Evolutionary conservation across 176 grass and related monocot genomes (phyloP), one percentile per base, ranked within the genome.

Genomic region (Bromus sterilis): DNA sequence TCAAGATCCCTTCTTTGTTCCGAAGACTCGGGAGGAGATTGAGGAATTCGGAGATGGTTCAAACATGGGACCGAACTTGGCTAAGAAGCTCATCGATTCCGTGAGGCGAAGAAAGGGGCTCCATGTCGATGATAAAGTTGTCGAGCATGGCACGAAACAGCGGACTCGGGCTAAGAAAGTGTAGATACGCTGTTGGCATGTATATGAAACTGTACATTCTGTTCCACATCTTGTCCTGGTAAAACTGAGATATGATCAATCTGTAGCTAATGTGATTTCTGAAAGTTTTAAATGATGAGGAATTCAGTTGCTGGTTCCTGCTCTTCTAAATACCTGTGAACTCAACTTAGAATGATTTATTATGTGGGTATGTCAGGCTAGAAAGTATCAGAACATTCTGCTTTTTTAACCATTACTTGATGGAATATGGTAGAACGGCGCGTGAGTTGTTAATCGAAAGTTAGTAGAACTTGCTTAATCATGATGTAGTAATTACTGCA

Each of bases 61-160:
- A 18, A 94, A 92, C 78, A 89, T 98, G 49, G 82, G 69, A 18
- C 92, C 95, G 66, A 98, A 98, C 73, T 78, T 93, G 63, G 88
- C 95, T 33, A 93, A 91, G 66, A 89, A 87, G 60, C 85, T 98
- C 60, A 89, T 98, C 86, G 92, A 94, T 92, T 90, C 90, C 43
- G 88, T 98, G 48, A 93, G 95, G 53, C 69, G 92, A 80, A 89
- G 92, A 75, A 98, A 98, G 76, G 95, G 95, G 11, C 77, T 98
- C 32, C 90, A 85, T 82, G 90, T 98, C 4, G 92, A 98, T 69
- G 90, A 98, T 73, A 94, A 98, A 76, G 95, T 94, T 34, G 95
- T 98, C n/a, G 87, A 98, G 58, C 92, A 94, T 66, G 95, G 92
- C 24, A 91, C 95, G 35, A 98, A 98, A 68, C 95, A 98, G 85